These are phyloP conservation scores for Cyclospora cayetanensis DNA, from an alignment of 169 alveolate species.

Conservation along the genomic window DNA sequence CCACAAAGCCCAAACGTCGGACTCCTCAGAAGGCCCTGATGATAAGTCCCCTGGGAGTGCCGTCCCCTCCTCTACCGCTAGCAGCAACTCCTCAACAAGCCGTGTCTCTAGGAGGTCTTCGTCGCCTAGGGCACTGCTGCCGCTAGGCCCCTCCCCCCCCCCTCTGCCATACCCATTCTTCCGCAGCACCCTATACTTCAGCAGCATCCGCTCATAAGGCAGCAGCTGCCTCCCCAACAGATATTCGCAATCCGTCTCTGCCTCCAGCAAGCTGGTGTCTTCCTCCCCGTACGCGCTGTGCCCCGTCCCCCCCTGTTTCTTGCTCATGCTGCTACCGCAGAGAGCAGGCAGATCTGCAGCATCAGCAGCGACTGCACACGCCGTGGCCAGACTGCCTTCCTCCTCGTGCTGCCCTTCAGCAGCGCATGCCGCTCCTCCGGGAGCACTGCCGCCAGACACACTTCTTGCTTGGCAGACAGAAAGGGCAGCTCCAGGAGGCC, in stretches of 20 bases:
- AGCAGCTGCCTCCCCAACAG: conserved; percentile 30
- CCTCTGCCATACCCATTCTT: not conserved
- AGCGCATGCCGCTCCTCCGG: not conserved
- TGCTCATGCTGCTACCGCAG: not conserved
- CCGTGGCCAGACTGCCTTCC: too few relatives aligned
- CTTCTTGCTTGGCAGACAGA: too few relatives aligned
- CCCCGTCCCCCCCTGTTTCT: not conserved
- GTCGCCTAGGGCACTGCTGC: too few relatives aligned
- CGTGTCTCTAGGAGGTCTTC: too few relatives aligned
- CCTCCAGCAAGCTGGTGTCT: conserved; percentile 35
- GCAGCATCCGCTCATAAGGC: conserved; percentile 42
- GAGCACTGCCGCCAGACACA: too few relatives aligned
- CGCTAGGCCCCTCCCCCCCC: not conserved
- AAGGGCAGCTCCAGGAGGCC: conserved; percentile 16
- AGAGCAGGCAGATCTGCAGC: too few relatives aligned
- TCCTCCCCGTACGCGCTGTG: conserved; percentile 2
- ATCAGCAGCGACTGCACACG: too few relatives aligned
- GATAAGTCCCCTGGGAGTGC: not conserved
- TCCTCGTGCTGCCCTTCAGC: not conserved
- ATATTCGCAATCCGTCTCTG: conserved; percentile 45
- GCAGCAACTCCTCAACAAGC: not conserved
- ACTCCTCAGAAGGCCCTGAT: not conserved
- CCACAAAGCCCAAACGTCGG: not conserved
- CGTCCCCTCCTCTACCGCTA: conserved; percentile 11
- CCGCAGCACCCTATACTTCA: conserved; percentile 17